Evolutionary conservation across 2,329 filamentous ascomycete species (phyloP).

Genomic region (Teratosphaeria viscida): DNA sequence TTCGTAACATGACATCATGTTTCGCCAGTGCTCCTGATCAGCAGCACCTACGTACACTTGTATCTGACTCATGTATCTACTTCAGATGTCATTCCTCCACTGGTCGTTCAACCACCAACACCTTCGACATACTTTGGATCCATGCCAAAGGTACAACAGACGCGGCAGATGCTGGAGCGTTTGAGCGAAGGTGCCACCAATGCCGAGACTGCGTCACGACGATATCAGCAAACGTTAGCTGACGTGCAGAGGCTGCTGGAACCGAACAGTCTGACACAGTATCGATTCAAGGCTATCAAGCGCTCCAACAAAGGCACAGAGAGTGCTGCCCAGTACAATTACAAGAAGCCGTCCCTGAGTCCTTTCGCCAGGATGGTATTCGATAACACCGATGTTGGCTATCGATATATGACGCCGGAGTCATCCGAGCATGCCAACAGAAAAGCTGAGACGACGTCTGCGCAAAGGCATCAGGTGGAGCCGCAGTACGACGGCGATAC

Average conservation of each 20-base stretch:
- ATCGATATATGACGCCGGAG: slow-evolving; percentile 23
- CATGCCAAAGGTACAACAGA: slow-evolving; percentile 11
- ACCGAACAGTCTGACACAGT: slow-evolving; percentile 58
- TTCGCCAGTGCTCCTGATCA: background rate
- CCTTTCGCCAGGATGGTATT: slow-evolving; percentile 47
- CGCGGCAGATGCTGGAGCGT: slow-evolving; percentile 45
- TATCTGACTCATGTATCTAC: background rate
- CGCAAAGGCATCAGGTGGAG: background rate
- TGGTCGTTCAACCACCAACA: slow-evolving; percentile 31
- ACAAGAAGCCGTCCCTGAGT: slow-evolving; percentile 29
- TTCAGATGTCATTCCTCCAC: slow-evolving; percentile 37
- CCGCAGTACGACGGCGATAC: background rate
- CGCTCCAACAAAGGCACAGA: background rate
- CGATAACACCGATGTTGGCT: slow-evolving; percentile 29
- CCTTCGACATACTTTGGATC: slow-evolving; percentile 26
- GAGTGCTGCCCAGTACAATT: slow-evolving; percentile 2
- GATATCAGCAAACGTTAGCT: slow-evolving; percentile 60
- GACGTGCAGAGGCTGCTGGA: slow-evolving; percentile 67
- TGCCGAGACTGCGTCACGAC: slow-evolving; percentile 49
- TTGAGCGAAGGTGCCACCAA: slow-evolving; percentile 60
- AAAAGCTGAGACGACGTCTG: background rate
- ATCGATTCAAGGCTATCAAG: slow-evolving; percentile 35
- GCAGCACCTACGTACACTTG: background rate
- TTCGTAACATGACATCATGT: background rate
- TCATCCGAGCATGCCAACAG: slow-evolving; percentile 11